Conservation (phyloP, 2,329 filamentous ascomycete species). For the Diplodia sapinea region DNA sequence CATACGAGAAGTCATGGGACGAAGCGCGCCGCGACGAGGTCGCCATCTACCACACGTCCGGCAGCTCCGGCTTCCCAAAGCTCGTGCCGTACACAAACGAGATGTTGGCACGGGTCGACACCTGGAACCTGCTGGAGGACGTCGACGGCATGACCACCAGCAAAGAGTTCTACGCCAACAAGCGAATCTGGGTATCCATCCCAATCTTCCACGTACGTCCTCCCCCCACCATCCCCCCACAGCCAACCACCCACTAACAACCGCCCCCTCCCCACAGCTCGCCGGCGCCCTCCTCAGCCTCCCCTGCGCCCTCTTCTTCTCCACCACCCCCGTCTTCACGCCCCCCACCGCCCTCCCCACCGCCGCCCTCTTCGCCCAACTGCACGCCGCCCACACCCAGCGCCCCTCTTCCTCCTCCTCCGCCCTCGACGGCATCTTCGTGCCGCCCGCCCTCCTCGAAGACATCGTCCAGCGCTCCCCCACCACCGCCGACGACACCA, state of each 20-base stretch:
- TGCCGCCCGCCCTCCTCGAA: conserved; percentile 6
- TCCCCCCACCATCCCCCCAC: background rate
- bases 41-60: conserved; percentile 47
- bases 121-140: conserved; percentile 31
- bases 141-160: conserved; percentile 11
- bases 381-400: background rate
- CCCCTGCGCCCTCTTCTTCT: conserved; percentile 12
- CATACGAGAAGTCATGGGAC: conserved; percentile 35
- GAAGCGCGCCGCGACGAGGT: conserved; percentile 36
- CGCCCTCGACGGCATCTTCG: conserved; percentile 5
- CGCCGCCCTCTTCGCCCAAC: background rate
- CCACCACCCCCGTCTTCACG: background rate
- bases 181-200: background rate
- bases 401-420: background rate
- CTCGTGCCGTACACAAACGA: conserved; percentile 33
- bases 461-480: background rate
- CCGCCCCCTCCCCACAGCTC: background rate
- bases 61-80: conserved; percentile 37
- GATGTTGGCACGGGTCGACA: conserved; percentile 33
- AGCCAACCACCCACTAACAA: background rate
- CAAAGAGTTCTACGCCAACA: conserved; percentile 3
- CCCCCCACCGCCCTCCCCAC: conserved; percentile 31
- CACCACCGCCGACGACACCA: too few species aligned
- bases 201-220: conserved; percentile 7
- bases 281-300: conserved; percentile 8